These are phyloP conservation scores for Nakazawaea anatomiae DNA, from an alignment of 805 yeast species.

Conservation along the genomic window DNA sequence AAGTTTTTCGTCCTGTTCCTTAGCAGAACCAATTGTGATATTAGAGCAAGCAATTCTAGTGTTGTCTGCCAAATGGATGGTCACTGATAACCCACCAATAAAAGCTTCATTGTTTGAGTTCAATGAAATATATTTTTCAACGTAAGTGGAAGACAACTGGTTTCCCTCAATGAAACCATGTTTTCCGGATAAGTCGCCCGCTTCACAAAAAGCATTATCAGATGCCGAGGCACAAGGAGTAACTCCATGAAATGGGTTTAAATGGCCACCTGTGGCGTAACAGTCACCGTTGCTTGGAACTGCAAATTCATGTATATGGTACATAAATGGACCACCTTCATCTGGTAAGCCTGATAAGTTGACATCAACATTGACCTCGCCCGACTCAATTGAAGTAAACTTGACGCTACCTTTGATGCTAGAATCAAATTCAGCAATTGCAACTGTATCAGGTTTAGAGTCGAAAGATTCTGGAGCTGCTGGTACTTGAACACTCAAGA, in stretches of 20 bases:
- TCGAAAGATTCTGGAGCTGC: slow-evolving; percentile 44
- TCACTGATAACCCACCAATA: slow-evolving; percentile 39
- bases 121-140: slow-evolving; percentile 36
- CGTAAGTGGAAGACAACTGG: slow-evolving; percentile 31
- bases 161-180: slow-evolving; percentile 40
- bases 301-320: slow-evolving; percentile 36
- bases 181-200: slow-evolving; percentile 45
- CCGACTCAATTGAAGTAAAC: slow-evolving; percentile 36
- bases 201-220: slow-evolving; percentile 34
- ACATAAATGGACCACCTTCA: slow-evolving; percentile 37
- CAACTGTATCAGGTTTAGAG: slow-evolving; percentile 44
- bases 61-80: slow-evolving; percentile 42
- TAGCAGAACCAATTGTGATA: slow-evolving; percentile 21
- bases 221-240: slow-evolving; percentile 29
- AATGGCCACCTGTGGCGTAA: slow-evolving; percentile 35
- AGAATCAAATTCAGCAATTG: slow-evolving; percentile 51
- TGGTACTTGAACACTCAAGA: slow-evolving; percentile 11
- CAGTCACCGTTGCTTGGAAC: slow-evolving; percentile 31
- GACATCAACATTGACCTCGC: slow-evolving; percentile 33
- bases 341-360: slow-evolving; percentile 38
- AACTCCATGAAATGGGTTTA: slow-evolving; percentile 35
- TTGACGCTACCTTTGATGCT: slow-evolving; percentile 46
- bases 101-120: slow-evolving; percentile 29
- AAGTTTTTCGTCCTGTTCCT: background rate
- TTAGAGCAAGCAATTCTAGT: slow-evolving; percentile 54